Percentiles rank a stretch among this genome's conserved stretches.
Conservation (phyloP, 306 rosid genomes). For the Acmispon strigosus region DNA sequence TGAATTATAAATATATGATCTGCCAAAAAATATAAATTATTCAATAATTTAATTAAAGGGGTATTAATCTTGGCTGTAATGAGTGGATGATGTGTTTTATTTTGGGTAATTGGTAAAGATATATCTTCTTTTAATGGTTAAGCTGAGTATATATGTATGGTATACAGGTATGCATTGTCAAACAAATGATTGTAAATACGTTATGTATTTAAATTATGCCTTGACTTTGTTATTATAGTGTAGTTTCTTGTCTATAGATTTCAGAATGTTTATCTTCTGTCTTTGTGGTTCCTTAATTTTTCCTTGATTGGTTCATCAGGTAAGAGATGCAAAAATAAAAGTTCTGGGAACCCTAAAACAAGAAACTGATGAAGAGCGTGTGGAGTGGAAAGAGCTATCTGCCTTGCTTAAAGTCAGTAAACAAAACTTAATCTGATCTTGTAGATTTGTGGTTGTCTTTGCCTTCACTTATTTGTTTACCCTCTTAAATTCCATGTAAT, state of each 20-base stretch:
- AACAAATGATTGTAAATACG: neutral
- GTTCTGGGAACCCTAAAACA: slow-evolving; percentile 70
- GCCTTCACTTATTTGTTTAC: neutral
- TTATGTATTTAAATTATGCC: neutral
- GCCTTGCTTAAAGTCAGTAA: slow-evolving; percentile 61
- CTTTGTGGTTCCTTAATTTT: slow-evolving; percentile 16
- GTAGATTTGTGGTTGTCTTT: slow-evolving; percentile 1
- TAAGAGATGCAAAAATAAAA: slow-evolving; percentile 81
- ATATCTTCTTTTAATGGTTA: no score
- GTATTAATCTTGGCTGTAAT: no score
- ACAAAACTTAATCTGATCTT: neutral
- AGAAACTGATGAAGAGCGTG: slow-evolving; percentile 58
- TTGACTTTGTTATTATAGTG: neutral
- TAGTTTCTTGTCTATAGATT: slow-evolving; percentile 4
- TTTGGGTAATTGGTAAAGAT: no score
- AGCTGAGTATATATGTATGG: neutral
- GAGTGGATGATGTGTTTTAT: no score
- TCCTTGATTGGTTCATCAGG: slow-evolving; percentile 41
- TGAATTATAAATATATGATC: no score
- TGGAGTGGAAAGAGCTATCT: slow-evolving; percentile 73
- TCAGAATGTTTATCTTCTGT: neutral
- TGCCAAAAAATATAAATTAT: no score
- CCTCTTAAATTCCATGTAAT: neutral
- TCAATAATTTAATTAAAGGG: no score
- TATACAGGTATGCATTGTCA: neutral